Evolutionary conservation across 306 rosid species (phyloP).

Genomic region (Fagus sylvatica): DNA sequence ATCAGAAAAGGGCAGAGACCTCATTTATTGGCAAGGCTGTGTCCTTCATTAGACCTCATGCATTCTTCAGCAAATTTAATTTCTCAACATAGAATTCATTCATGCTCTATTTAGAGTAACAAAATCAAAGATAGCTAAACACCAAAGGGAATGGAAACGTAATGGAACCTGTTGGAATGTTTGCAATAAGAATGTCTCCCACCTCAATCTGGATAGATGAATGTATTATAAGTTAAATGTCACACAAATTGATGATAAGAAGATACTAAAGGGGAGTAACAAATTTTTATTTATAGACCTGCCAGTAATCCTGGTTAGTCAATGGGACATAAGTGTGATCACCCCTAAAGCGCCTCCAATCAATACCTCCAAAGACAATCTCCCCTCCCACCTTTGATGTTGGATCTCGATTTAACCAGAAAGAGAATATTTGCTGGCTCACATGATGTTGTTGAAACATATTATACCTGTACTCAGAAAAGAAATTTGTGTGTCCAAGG

Average conservation of each 20-base stretch:
- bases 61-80: background rate
- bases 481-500: background rate
- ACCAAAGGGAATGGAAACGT: slow-evolving; percentile 13
- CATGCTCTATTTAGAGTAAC: background rate
- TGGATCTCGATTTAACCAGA: slow-evolving; percentile 43
- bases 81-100: background rate
- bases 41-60: background rate
- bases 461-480: slow-evolving; percentile 30
- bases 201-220: slow-evolving; percentile 52
- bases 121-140: slow-evolving; percentile 12
- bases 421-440: slow-evolving; percentile 40
- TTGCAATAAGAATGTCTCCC: slow-evolving; percentile 63
- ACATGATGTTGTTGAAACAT: slow-evolving; percentile 37
- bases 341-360: slow-evolving; percentile 60
- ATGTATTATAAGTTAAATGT: slow-evolving; percentile 18
- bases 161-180: slow-evolving; percentile 57
- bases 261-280: background rate
- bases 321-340: slow-evolving; percentile 65
- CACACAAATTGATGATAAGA: slow-evolving; percentile 23
- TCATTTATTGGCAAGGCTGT: background rate
- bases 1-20: background rate
- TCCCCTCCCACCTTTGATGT: slow-evolving; percentile 41
- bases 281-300: slow-evolving; percentile 43
- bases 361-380: slow-evolving; percentile 64
- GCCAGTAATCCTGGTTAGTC: slow-evolving; percentile 66